These are phyloP conservation scores for Spathaspora sp. DNA, from an alignment of 1,139 yeast species.

Conservation along the genomic window DNA sequence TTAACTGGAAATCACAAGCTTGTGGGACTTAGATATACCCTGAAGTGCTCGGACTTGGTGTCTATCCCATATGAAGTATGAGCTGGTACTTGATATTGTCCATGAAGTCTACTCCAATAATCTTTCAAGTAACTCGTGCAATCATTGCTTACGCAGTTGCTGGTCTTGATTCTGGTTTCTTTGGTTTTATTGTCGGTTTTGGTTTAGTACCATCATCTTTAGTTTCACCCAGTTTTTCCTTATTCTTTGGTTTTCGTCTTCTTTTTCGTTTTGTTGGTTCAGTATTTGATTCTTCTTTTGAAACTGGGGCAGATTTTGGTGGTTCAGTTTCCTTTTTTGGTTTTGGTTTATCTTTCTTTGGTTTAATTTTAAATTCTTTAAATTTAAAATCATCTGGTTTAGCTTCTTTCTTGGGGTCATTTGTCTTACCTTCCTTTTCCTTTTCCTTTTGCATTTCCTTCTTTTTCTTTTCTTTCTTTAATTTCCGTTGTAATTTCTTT, in stretches of 20 bases:
- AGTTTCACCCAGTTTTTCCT: neutral
- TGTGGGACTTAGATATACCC: too few species aligned
- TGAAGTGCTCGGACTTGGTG: too few species aligned
- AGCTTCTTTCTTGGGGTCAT: neutral
- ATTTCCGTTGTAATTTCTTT: constrained; percentile 11
- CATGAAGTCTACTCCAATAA: neutral
- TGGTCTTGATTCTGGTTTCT: neutral
- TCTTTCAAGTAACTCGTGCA: neutral
- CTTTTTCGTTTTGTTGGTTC: neutral
- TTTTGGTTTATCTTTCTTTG: neutral
- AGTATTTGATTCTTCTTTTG: neutral
- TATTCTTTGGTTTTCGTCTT: neutral
- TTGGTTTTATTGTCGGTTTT: neutral
- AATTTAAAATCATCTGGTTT: neutral
- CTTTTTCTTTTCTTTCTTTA: constrained; percentile 7
- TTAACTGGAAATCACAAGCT: too few species aligned
- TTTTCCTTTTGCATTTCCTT: neutral
- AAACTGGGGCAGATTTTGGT: neutral
- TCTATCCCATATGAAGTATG: too few species aligned
- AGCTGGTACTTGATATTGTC: too few species aligned
- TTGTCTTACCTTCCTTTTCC: neutral
- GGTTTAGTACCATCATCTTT: neutral
- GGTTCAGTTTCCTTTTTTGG: neutral
- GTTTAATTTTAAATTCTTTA: neutral
- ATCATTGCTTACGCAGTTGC: neutral